Base-by-base conservation (phyloP, 192 early-diverging fungal species). In the Pilobolus umbonatus region DNA sequence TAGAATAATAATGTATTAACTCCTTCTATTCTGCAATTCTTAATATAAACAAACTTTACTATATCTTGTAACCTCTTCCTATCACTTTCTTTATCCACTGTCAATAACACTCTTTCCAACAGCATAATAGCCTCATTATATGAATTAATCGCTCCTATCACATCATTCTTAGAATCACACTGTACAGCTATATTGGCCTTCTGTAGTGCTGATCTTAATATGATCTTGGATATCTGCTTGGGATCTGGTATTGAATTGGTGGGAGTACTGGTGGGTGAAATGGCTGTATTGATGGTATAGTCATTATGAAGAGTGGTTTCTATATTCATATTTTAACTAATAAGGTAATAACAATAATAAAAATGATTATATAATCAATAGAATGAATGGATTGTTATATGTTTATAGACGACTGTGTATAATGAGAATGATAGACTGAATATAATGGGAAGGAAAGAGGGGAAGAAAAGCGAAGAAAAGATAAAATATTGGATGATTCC, bases 171-270 rank as follows among this genome's bases (percentile, higher is more conserved):
- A 11, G 55, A 54, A 54, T 72, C 70, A 32, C 53, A 62, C 11
- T 67, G 43, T 5, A 72, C 70, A 15, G 70, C 70, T 29, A 46
- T 29, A 55, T 72, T 64, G 12, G 70, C 70, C 42, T 63, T 61
- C 32, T 60, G 60, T 19, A 72, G 54, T 17, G 70, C 70, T 19
- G 58, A 58, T 29, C 54, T 42, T 45, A 72, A 34, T 31, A 72
- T 62, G 25, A 61, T 32, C 43, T 67, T 72, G 5, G 70, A 72
- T 12, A 52, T 30, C n/a, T 52, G 63, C 42, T 58, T 49, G 17
- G 63, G 17, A 35, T 52, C 44, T 31, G 38, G 12, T 40, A 30
- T 39, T 43, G 19, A 21, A n/a, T n/a, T n/a, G n/a, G n/a, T n/a
- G n/a, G n/a, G n/a, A n/a, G n/a, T n/a, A n/a, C n/a, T 54, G 57